Evolutionary conservation across 768 basidiomycete species (phyloP), one percentile per base, ranked within the genome.

Genomic region (Rhizopogon sp.): DNA sequence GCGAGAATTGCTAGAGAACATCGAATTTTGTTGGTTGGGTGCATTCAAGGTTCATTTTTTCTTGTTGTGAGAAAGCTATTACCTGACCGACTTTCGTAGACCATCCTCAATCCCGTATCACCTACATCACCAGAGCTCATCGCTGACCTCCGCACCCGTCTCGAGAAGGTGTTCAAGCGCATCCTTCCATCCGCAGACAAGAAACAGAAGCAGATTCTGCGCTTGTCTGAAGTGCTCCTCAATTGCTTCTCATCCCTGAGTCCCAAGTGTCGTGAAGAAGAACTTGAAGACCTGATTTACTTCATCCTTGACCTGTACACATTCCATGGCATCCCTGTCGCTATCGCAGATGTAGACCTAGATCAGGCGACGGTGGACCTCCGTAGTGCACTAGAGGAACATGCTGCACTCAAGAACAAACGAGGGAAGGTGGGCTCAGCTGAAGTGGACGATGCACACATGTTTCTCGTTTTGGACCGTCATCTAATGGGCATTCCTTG

Each of bases 21-120:
- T 99, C 43, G 97, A 98, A 67, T 94, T 90, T 62, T 93, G 90
- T 64, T 98, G 97, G 97, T 77, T 99, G 3, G 96, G 97, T 1
- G 93, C 88, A 20, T 98, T 97, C 81, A 98, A 98, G 84, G 95
- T 94, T 49, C 35, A 76, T 62, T 20, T 53, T 8, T 55, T 14
- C 35, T 35, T 31, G 49, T 44, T 39, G n/a, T 17, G 3, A 14
- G 31, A 35, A 39, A 40, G 33, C 6, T 53, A 28, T 56, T 8
- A 33, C 33, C 14, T 41, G 31, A 56, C 39, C 39, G 53, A 35
- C 54, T 49, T 42, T 16, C 31, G 17, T 49, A 88, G 89, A 85
- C 86, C 1, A 85, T 89, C 63, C 73, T 85, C 31, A 82, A 78
- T 54, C 76, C 78, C 20, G 75, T 76, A 2, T 70, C 70, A 35